Evolutionary conservation across 75 land plant genomes (phyloP), one percentile per base, ranked within the genome.

Genomic region (Selaginella tamariscina): DNA sequence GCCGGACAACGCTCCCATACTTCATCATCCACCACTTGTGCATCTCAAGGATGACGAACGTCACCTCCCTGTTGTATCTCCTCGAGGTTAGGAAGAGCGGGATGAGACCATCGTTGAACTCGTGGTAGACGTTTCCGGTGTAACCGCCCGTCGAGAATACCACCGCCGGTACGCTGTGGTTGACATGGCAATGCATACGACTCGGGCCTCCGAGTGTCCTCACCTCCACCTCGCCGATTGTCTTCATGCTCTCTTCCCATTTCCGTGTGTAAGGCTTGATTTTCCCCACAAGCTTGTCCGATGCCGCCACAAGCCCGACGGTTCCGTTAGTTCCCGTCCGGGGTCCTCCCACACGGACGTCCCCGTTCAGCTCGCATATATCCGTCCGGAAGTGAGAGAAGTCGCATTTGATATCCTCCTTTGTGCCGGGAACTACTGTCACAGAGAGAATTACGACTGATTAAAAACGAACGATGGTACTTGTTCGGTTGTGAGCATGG

Each of bases 51-150:
- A 59, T n/a, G 24, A 59, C 8, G 62, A 59, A 59, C n/a, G 21
- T 23, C 5, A 59, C 62, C 26, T 27, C 26, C n/a, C 62, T 9
- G 8, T 59, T 5, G 62, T 9, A 59, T 27, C 23, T 21, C 8
- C 8, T 5, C 8, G 62, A 59, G 15, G 82, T 77, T 31, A 77
- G 44, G 69, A 55, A 80, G 18, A 80, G 72, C 1, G 82, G 80
- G 8, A 75, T 27, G 0, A 79, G 13, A 21, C 81, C 88, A 33
- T 85, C 85, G 55, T 78, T 22, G 33, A 85, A 80, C 56, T 80
- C 88, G 55, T 85, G 88, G 66, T 75, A 85, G 49, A 85, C 62
- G 28, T 85, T 85, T 15, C 88, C 88, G 0, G 83, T 83, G 78
- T 83, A 83, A 24, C 88, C 88, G 24, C 77, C 77, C 13, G 78